Conservation (phyloP, 2,329 filamentous ascomycete species). For the Diaporthe sp. region DNA sequence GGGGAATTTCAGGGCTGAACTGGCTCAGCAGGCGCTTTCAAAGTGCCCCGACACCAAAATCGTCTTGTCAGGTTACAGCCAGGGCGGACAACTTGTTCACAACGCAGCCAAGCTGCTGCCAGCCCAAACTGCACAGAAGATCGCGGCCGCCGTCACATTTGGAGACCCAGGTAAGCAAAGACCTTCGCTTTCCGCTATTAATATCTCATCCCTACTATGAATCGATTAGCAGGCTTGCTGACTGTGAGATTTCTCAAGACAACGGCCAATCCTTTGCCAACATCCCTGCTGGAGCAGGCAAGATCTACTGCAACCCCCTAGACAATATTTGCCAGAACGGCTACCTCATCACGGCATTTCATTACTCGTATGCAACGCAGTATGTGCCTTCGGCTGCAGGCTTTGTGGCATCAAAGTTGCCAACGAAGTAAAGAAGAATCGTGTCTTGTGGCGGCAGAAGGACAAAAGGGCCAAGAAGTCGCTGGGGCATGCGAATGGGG, state of each 20-base stretch:
- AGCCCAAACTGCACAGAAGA: neutral
- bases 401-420: slow-evolving; percentile 5
- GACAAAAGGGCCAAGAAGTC: neutral
- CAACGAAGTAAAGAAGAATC: neutral
- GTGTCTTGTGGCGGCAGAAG: neutral
- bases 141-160: slow-evolving; percentile 33
- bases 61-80: slow-evolving; percentile 52
- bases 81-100: slow-evolving; percentile 43
- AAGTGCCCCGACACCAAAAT: slow-evolving; percentile 50
- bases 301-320: slow-evolving; percentile 35
- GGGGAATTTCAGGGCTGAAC: neutral
- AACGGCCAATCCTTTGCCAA: slow-evolving; percentile 38
- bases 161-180: slow-evolving; percentile 30
- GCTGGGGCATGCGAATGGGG: neutral
- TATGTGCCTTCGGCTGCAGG: slow-evolving; percentile 14
- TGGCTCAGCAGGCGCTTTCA: slow-evolving; percentile 8
- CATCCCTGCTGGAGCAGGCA: slow-evolving; percentile 23
- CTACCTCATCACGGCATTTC: neutral
- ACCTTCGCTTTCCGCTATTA: neutral
- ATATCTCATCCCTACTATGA: neutral
- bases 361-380: slow-evolving; percentile 9
- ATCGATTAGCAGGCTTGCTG: neutral
- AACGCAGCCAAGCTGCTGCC: slow-evolving; percentile 38
- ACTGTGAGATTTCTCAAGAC: slow-evolving; percentile 25
- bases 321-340: slow-evolving; percentile 39